phyloP scores from a whole-genome alignment of 768 basidiomycete genomes.

The Amanita pallidorosea region DNA sequence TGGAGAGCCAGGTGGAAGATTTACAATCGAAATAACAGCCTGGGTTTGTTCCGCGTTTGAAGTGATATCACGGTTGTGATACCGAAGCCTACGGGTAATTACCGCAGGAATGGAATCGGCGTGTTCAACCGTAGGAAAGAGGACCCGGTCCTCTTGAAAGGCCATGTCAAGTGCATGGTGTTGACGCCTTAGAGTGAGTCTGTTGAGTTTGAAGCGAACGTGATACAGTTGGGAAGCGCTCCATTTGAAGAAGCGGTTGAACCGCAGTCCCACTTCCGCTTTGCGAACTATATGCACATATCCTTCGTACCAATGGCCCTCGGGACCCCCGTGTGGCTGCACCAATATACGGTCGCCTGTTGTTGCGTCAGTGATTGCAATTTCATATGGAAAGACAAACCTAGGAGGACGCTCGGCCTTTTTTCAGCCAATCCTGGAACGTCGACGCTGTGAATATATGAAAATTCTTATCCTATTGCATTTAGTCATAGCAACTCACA shows the following conservation, averaged over 20 bases:
- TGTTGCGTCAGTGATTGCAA: too few relatives aligned
- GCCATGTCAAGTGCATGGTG: conserved; percentile 35
- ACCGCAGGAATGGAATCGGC: too few relatives aligned
- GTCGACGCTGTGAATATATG: conserved; percentile 18
- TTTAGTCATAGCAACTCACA: conserved; percentile 17
- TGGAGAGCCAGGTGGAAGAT: conserved; percentile 27
- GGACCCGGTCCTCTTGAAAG: conserved; percentile 24
- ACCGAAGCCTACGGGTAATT: too few relatives aligned
- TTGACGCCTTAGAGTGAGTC: conserved; percentile 37
- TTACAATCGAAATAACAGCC: conserved; percentile 34
- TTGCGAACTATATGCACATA: conserved; percentile 33
- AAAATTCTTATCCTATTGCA: neutral
- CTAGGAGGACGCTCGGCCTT: conserved; percentile 27
- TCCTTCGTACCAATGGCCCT: conserved; percentile 38
- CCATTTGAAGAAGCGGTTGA: conserved; percentile 23
- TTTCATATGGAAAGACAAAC: conserved; percentile 36
- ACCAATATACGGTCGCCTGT: conserved; percentile 24
- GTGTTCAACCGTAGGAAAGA: conserved; percentile 22
- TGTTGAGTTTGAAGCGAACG: conserved; percentile 38
- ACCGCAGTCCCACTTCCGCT: conserved; percentile 30
- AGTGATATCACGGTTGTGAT: conserved; percentile 12
- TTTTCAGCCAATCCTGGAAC: conserved; percentile 39
- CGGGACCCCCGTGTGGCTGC: conserved; percentile 16
- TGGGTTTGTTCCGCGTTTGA: conserved; percentile 32
- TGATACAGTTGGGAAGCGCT: conserved; percentile 7